Base-by-base conservation (phyloP, 1,139 yeast species). In the Candida tropicalis region DNA sequence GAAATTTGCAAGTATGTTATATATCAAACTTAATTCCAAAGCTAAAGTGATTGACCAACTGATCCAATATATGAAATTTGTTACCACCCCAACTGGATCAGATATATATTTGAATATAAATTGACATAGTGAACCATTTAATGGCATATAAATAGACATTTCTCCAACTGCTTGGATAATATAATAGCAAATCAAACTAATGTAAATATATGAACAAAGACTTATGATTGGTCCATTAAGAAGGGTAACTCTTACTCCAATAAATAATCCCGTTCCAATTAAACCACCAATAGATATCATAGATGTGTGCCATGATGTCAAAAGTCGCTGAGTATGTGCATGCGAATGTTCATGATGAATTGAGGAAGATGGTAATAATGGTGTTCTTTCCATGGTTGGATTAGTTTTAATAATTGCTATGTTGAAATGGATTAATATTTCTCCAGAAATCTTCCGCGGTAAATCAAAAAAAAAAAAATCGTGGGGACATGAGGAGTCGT, bases 261-360 rank as follows among this genome's bases (percentile, higher is more conserved):
- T 52, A 37, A 62, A 62, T 31, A 62, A 53, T 0, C 68, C 68
- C 1, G 65, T 60, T 3, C 66, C 67, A 7, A 63, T 55, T 16
- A 61, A 60, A 20, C 64, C 63, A 24, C 63, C 66, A 22, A 62
- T 49, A 23, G 62, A 54, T 23, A 61, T 54, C 62, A 59, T 56
- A 4, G 60, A 52, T 12, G 58, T 54, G 38, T 55, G 57, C 24
- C 51, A 42, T n/a, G 58, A 42, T n/a, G 49, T 49, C 8, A 57
- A 44, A 12, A 50, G 45, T 31, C 56, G 44, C 23, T 53, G 49
- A 5, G 55, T 48, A 25, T 45, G 40, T 7, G 46, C 43, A 35
- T 43, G 51, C 5, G 39, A 24, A 28, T 32, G 36, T 8, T 20
- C 16, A n/a, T 20, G 35, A 4, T 26, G 27, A 33, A 26, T 11